phyloP scores from a whole-genome alignment of 371 early-diverging fungal species.

The Mucor circinelloides region DNA sequence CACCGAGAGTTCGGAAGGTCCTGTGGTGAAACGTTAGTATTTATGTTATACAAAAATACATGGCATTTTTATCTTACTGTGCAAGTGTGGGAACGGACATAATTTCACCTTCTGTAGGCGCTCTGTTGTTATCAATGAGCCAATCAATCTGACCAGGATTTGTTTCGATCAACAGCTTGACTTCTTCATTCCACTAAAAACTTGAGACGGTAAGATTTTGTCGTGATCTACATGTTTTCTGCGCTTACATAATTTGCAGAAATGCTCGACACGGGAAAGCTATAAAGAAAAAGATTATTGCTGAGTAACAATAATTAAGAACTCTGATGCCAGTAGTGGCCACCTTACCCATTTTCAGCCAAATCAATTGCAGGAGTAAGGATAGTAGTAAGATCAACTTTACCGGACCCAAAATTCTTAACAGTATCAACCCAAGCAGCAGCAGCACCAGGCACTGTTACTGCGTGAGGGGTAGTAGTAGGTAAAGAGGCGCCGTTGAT shows the following conservation, averaged over 20 bases:
- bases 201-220: not conserved
- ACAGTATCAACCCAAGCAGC: constrained; percentile 79
- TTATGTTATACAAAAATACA: not conserved
- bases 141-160: constrained; percentile 56
- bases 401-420: constrained; percentile 72
- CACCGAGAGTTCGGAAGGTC: constrained; percentile 65
- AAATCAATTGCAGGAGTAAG: constrained; percentile 72
- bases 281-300: not conserved
- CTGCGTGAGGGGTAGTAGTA: constrained; percentile 51
- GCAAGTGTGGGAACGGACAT: constrained; percentile 66
- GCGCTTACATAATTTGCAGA: constrained; percentile 28
- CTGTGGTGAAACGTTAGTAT: constrained; percentile 19
- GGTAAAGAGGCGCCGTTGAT: constrained; percentile 47
- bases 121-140: constrained; percentile 58
- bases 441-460: constrained; percentile 89
- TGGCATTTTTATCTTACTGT: constrained; percentile 30
- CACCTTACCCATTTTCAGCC: constrained; percentile 69
- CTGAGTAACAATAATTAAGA: not conserved
- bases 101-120: constrained; percentile 70
- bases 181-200: constrained; percentile 62
- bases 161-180: constrained; percentile 37
- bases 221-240: not conserved
- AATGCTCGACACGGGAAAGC: constrained; percentile 47
- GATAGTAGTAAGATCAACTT: constrained; percentile 59
- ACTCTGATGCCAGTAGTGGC: not conserved